Evolutionary conservation across 2,329 filamentous ascomycete species (phyloP).

Genomic region (Neoarthrinium moseri): DNA sequence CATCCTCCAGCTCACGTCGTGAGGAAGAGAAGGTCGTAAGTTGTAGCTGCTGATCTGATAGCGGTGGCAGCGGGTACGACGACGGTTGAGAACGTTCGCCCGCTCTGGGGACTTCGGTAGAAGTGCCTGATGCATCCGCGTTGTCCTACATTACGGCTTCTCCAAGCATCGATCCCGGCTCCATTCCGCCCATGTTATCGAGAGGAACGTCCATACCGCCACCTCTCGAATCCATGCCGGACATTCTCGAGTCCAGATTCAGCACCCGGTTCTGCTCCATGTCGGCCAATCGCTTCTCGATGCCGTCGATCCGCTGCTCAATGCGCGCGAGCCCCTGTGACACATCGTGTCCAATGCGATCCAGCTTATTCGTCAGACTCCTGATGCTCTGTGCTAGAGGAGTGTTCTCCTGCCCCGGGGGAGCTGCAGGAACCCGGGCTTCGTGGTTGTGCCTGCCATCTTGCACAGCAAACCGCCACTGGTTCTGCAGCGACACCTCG

Average conservation of each 20-base stretch:
- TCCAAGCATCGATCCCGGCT: slow-evolving; percentile 32
- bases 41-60: no score
- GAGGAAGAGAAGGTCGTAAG: no score
- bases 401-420: slow-evolving; percentile 56
- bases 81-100: neutral
- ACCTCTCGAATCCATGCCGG: slow-evolving; percentile 33
- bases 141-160: slow-evolving; percentile 32
- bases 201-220: slow-evolving; percentile 35
- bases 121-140: neutral
- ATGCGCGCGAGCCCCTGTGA: slow-evolving; percentile 50
- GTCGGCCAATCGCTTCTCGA: slow-evolving; percentile 55
- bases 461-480: slow-evolving; percentile 64
- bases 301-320: slow-evolving; percentile 46
- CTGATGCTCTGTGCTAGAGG: slow-evolving; percentile 57
- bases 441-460: slow-evolving; percentile 62
- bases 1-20: no score
- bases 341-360: slow-evolving; percentile 57
- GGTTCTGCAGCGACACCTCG: slow-evolving; percentile 60
- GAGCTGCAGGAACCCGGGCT: slow-evolving; percentile 52
- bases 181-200: slow-evolving; percentile 38
- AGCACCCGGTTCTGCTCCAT: slow-evolving; percentile 43
- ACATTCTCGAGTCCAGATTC: slow-evolving; percentile 34
- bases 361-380: slow-evolving; percentile 58
- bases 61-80: no score
- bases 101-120: neutral